Base-by-base conservation (phyloP, 768 basidiomycete genomes). In the Boletus eberwhitei region DNA sequence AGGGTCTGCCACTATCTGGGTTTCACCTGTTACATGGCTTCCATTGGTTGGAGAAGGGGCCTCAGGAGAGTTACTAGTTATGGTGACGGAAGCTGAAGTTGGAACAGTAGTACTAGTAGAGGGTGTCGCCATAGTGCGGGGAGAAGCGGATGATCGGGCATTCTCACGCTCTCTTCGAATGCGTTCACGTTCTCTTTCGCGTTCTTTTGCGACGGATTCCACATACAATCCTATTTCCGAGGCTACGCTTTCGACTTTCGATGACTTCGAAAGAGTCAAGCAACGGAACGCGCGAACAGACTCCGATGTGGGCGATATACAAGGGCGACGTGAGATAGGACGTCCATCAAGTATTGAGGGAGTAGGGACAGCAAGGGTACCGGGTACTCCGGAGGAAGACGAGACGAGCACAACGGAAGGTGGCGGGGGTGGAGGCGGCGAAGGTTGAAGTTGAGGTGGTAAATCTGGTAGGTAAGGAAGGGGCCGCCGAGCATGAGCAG, bases 171-270 rank as follows among this genome's bases (percentile, higher is more conserved):
- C 88, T 44, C 79, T 74, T 60, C 83, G 83, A 44, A 90, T 76
- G 26, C 88, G 77, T 59, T 91, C 89, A 7, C 88, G 77, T 67
- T 93, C 90, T 53, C 77, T 76, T 56, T 93, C 91, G 17, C 91
- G 76, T 61, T 93, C 91, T 58, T 81, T 82, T 4, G 84, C 85
- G 6, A 91, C 79, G 9, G 80, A 79, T 52, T 93, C 91, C 7
- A 93, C 87, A 61, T 88, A 92, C 2, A 75, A 74, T 31, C 83
- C 81, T 17, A 88, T 79, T 64, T 88, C 84, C 3, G 73, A 64
- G 2, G 86, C 87, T 7, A 86, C 77, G 6, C 70, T 73, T 19
- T 76, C 74, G 12, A 87, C 69, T 49, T 79, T 79, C 47, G 75
- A 78, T 6, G 75, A 72, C 45, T 77, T 78, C 1, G 79, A 77